These are phyloP conservation scores for Podila verticillata DNA, from an alignment of 192 early-diverging fungal species.

Conservation along the genomic window DNA sequence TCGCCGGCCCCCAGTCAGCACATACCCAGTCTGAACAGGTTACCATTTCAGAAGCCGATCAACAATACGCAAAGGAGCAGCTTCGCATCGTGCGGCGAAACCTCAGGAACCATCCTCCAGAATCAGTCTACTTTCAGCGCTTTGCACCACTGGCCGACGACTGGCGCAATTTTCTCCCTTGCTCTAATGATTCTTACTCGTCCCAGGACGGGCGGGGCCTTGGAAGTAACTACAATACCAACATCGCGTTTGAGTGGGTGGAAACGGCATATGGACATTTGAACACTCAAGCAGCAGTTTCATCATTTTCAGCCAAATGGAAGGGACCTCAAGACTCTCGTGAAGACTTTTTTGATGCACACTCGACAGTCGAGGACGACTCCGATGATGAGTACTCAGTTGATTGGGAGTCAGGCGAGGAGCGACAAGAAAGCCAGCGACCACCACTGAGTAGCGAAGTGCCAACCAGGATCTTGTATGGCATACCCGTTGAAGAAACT, in stretches of 20 bases:
- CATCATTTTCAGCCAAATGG: not conserved
- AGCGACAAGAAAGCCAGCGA: not conserved
- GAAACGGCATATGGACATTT: not conserved
- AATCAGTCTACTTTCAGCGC: conserved; percentile 16
- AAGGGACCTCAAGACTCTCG: not conserved
- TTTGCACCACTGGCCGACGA: conserved; percentile 27
- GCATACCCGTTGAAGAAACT: not conserved
- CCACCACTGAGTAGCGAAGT: not conserved
- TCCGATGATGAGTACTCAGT: not conserved
- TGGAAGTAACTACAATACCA: not conserved
- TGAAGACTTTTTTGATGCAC: not conserved
- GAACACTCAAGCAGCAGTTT: not conserved
- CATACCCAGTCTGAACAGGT: not conserved
- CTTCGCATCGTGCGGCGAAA: conserved; percentile 27
- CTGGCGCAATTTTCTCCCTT: conserved; percentile 37
- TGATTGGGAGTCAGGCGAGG: not conserved
- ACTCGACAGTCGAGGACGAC: not conserved
- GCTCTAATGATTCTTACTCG: not conserved
- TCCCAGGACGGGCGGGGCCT: not conserved
- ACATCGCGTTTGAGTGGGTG: not conserved
- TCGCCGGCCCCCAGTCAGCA: not conserved
- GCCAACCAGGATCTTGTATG: not conserved
- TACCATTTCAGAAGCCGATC: conserved; percentile 7
- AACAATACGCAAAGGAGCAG: conserved; percentile 19
- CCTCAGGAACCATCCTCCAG: conserved; percentile 11